These are phyloP conservation scores for Colletotrichum salicis DNA, from an alignment of 2,329 filamentous ascomycete species.

Conservation along the genomic window DNA sequence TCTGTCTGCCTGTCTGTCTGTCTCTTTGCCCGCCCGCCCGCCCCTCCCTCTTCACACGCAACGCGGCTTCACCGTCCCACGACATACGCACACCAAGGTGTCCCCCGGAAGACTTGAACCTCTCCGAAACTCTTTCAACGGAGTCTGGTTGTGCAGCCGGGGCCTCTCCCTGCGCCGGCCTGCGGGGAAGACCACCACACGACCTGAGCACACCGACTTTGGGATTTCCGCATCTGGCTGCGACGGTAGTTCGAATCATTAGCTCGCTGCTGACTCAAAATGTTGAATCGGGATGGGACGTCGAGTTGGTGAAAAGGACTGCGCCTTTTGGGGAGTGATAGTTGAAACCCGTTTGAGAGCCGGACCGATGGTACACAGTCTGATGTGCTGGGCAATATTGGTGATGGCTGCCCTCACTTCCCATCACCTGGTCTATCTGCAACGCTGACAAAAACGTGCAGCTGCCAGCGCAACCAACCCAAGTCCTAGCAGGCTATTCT, in stretches of 20 bases:
- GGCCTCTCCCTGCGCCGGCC: conserved; percentile 5
- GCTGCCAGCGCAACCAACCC: background rate
- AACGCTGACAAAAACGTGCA: background rate
- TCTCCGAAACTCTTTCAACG: conserved; percentile 23
- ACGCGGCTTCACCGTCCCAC: background rate
- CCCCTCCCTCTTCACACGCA: background rate
- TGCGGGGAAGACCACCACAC: conserved; percentile 21
- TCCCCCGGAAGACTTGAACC: conserved; percentile 26
- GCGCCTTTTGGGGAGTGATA: too few relatives aligned
- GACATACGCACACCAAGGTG: conserved; percentile 5
- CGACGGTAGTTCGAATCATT: conserved; percentile 1
- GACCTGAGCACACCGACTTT: conserved; percentile 8
- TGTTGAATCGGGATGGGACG: background rate
- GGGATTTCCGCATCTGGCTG: background rate
- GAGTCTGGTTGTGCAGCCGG: background rate
- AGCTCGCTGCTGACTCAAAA: background rate
- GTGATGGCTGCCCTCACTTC: background rate
- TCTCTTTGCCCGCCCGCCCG: too few relatives aligned
- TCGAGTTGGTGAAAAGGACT: background rate
- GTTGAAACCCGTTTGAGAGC: background rate
- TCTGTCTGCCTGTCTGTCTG: too few relatives aligned
- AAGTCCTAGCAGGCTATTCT: background rate
- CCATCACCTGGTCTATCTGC: background rate
- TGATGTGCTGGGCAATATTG: background rate
- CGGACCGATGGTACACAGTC: background rate